phyloP scores from a whole-genome alignment of 1,139 yeast genomes.

The Casaregolazyma lundiana region DNA sequence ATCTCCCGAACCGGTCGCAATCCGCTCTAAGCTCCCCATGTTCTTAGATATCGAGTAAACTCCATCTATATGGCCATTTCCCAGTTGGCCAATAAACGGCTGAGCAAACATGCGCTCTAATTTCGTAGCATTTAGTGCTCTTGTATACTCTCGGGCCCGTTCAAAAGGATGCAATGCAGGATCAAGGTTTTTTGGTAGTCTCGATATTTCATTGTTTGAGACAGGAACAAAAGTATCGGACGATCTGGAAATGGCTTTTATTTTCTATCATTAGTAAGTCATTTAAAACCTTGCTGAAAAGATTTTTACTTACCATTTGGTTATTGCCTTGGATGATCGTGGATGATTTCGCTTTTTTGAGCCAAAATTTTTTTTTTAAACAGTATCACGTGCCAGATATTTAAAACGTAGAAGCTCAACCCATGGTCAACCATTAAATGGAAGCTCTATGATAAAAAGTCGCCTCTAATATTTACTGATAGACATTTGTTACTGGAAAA shows the following conservation, averaged over 20 bases:
- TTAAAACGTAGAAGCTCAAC: neutral
- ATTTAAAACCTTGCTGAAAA: neutral
- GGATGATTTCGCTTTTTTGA: neutral
- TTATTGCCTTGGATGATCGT: neutral
- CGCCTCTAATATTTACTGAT: too few relatives aligned
- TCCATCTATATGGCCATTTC: conserved; percentile 93
- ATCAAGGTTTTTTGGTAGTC: conserved; percentile 82
- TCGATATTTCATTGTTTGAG: conserved; percentile 79
- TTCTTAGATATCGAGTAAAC: conserved; percentile 87
- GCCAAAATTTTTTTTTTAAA: conserved; percentile 7
- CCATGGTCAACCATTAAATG: neutral
- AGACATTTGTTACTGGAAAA: too few relatives aligned
- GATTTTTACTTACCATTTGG: conserved; percentile 3
- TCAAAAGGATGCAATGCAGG: conserved; percentile 97
- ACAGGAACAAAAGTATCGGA: conserved; percentile 91
- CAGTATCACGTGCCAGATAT: neutral
- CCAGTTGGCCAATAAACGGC: conserved; percentile 93
- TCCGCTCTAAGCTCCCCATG: conserved; percentile 58
- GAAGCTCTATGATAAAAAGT: neutral
- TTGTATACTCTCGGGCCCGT: conserved; percentile 91
- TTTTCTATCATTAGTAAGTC: conserved; percentile 45
- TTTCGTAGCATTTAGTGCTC: conserved; percentile 92
- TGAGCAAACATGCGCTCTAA: conserved; percentile 96
- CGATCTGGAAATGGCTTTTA: conserved; percentile 86
- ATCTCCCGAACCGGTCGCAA: conserved; percentile 93